Evolutionary conservation across 805 yeast genomes (phyloP), one percentile per base, ranked within the genome.

Genomic region (Suhomyces sp.): DNA sequence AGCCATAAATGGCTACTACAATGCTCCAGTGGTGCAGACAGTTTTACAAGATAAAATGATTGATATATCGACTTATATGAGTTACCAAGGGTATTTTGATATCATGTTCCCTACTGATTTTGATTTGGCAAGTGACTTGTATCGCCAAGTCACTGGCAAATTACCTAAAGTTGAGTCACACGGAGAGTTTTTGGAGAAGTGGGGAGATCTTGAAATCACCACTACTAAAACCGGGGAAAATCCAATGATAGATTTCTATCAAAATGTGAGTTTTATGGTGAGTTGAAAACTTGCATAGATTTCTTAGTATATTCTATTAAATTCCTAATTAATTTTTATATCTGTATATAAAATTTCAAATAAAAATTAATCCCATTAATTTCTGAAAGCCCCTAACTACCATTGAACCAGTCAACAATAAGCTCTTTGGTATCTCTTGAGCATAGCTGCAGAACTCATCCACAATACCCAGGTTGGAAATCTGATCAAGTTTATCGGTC

Each of bases 61-160:
- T 4, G 84, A 88, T 19, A 81, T 86, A 0, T 77, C 84, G 38
- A 84, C 92, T 0, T 89, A 84, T 66, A 85, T 90, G 92, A 86
- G 82, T n/a, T 79, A 86, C 40, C 96, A 88, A 64, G 97, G 96
- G 0, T 87, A 79, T 62, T 90, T 88, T 65, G 96, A 90, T 67
- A 89, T 90, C 48, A 83, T 88, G 86, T 90, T 90, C 63, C 89
- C 96, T 8, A 90, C 96, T 0, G 87, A 90, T 62, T 90, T 90
- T 66, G 69, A 71, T 6, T 71, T 84, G 7, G 82, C 84, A 4
- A 75, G 81, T 41, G 86, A 84, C 47, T 55, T 89, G 54, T 90
- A 90, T 63, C 72, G 74, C 15, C 80, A 80, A 55, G 80, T 88
- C 13, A 80, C 85, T 19, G 90, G 90, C 0, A 86, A 81, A 59